Base-by-base conservation (phyloP, 1,139 yeast genomes). In the Yarrowia galli region DNA sequence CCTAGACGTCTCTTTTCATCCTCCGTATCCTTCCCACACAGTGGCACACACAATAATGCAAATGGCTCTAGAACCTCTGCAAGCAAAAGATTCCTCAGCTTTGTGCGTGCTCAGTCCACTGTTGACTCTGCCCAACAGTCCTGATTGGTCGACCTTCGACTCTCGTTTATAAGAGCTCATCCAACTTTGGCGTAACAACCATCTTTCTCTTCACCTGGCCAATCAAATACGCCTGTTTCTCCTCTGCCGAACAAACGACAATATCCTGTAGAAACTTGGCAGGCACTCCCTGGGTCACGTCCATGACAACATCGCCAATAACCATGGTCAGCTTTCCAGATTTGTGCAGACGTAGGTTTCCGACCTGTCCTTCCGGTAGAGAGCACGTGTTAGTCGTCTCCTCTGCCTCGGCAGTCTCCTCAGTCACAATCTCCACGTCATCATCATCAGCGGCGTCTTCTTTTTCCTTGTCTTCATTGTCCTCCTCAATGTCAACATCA, bases 301-400 rank as follows among this genome's bases (percentile, higher is more conserved):
- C 89, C 83, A 92, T 83, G 18, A 83, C 81, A 46, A 87, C 84
- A 68, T 88, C 85, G 12, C 97, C 97, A 68, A 92, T 80, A 70
- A 86, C 85, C 77, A 92, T 85, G 15, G 95, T 83, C 48, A 92
- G 79, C 74, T 85, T 89, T 8, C 98, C 98, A 0, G 97, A 90
- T 73, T 87, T 84, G 76, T 92, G 97, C 67, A 90, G 82, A 69
- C 93, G 85, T 49, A 92, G 75, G 36, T 83, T 82, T 5, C 97
- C 98, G 25, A 91, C 83, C 69, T 82, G 82, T 1, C 97, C 97
- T 28, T 75, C 77, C 0, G 75, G 77, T 22, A 69, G 60, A 3
- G 58, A 51, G 6, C 25, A 5, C 6, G 38, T 16, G 32, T 28
- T 28, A 4, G 28, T 15, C 5, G 28, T 2, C n/a, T 28, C 38